Percentiles rank a stretch among this genome's conserved stretches.
phyloP scores from a whole-genome alignment of 78 protist species.

The Diacronema lutheri region DNA sequence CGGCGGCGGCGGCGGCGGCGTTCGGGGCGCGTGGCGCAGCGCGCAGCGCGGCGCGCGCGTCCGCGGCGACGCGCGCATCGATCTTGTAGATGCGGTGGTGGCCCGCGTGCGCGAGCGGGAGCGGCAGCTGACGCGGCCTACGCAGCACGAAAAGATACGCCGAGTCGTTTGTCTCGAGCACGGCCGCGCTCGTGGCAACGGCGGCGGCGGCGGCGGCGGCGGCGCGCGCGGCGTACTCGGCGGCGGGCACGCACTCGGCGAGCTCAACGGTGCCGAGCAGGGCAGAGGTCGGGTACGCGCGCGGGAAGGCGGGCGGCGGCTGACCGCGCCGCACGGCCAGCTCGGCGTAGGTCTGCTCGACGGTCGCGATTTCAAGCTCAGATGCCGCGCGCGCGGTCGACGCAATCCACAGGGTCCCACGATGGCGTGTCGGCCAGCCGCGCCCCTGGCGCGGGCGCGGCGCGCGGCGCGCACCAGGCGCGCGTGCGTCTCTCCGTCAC shows the following conservation, averaged over 20 bases:
- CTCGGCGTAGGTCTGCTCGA: neutral
- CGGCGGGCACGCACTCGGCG: conserved; percentile 9
- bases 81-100: neutral
- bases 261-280: conserved; percentile 7
- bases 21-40: neutral
- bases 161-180: conserved; percentile 7
- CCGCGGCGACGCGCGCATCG: neutral
- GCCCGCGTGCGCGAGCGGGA: neutral
- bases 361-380: neutral
- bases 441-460: too few relatives aligned
- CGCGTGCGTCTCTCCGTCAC: too few relatives aligned
- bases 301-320: neutral
- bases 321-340: neutral
- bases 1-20: too few relatives aligned
- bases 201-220: too few relatives aligned
- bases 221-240: conserved; percentile 11
- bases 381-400: neutral
- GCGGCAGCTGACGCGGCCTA: conserved; percentile 24
- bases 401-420: conserved; percentile 16
- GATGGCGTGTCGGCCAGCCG: neutral
- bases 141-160: conserved; percentile 46
- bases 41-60: neutral
- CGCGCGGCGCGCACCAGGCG: too few relatives aligned
- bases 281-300: neutral
- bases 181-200: too few relatives aligned